Conservation (phyloP, 106 monocot genomes). For the Allium fistulosum region DNA sequence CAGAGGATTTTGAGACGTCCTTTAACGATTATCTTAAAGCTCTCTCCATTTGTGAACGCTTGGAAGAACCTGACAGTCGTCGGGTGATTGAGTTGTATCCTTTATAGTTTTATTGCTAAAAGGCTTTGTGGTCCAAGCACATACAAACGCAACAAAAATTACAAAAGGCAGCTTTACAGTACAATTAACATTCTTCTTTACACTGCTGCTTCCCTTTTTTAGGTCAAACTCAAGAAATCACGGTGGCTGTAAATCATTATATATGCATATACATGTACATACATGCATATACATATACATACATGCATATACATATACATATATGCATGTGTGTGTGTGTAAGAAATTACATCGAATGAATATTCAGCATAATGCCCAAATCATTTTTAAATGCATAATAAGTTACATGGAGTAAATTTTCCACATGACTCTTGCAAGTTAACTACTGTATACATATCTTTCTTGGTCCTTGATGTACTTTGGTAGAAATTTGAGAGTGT, state of each 20-base stretch:
- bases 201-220: too few relatives aligned
- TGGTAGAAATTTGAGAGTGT: conserved; percentile 80
- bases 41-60: conserved; percentile 46
- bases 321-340: too few relatives aligned
- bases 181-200: too few relatives aligned
- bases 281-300: too few relatives aligned
- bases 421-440: too few relatives aligned
- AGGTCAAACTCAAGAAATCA: too few relatives aligned
- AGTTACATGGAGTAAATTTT: conserved; percentile 1
- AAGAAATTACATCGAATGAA: too few relatives aligned
- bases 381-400: not conserved
- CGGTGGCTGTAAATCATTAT: not conserved
- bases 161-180: too few relatives aligned
- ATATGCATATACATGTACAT: not conserved
- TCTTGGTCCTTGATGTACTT: conserved; percentile 24
- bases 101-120: not conserved
- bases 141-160: too few relatives aligned
- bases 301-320: not conserved
- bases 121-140: too few relatives aligned
- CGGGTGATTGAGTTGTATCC: conserved; percentile 94
- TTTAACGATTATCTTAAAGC: conserved; percentile 72
- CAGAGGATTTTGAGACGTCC: conserved; percentile 94
- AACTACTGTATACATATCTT: not conserved
- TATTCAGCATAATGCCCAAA: not conserved
- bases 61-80: conserved; percentile 70